Conservation (phyloP, 306 rosid species). For the Cucurbita maxima region DNA sequence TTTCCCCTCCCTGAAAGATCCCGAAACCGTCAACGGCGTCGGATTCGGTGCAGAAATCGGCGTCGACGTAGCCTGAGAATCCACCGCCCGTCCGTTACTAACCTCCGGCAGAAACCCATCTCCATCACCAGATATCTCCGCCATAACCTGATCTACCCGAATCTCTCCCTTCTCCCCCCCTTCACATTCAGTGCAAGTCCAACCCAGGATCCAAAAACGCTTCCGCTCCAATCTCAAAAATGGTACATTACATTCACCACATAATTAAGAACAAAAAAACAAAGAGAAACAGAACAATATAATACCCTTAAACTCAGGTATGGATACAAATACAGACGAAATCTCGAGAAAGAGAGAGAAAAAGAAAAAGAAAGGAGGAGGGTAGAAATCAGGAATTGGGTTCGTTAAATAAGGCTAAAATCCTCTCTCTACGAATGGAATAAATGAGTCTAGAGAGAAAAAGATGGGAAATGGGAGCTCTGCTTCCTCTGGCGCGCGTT, state of each 20-base stretch:
- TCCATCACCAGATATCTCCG: constrained; percentile 54
- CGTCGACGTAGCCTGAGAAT: constrained; percentile 11
- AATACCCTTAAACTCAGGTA: neutral
- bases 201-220: constrained; percentile 32
- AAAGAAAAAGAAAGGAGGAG: neutral
- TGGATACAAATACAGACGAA: neutral
- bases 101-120: constrained; percentile 19
- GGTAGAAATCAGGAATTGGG: neutral
- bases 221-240: constrained; percentile 28
- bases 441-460: neutral
- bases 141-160: constrained; percentile 73
- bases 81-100: neutral
- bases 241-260: constrained; percentile 1
- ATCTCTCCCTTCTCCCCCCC: constrained; percentile 5
- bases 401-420: neutral
- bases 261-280: neutral
- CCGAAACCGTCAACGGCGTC: constrained; percentile 51
- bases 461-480: neutral
- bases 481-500: neutral
- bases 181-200: constrained; percentile 50
- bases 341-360: neutral
- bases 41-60: constrained; percentile 16
- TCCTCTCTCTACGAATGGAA: neutral
- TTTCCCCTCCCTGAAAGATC: constrained; percentile 88
- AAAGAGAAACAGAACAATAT: neutral